Conservation (phyloP, 1,284 basidiomycete species). For the Malassezia japonica region DNA sequence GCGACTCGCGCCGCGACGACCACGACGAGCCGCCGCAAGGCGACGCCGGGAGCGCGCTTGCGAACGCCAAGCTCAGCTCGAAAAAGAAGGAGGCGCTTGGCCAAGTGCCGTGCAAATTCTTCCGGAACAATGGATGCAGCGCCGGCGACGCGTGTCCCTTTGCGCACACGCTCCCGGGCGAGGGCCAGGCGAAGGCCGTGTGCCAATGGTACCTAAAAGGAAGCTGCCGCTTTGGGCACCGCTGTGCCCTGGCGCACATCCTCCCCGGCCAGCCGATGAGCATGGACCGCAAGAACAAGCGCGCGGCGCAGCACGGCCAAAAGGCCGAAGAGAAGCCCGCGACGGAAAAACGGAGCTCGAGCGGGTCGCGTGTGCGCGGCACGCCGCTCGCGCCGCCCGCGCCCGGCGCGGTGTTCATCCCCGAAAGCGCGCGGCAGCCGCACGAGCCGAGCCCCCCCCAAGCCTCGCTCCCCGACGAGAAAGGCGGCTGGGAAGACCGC, state of each 20-base stretch:
- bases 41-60: slow-evolving; percentile 34
- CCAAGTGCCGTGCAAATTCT: slow-evolving; percentile 98
- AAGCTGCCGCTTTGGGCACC: slow-evolving; percentile 96
- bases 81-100: slow-evolving; percentile 63
- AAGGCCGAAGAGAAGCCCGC: not conserved
- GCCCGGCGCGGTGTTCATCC: not conserved
- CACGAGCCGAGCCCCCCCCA: not conserved
- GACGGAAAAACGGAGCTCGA: not conserved
- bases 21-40: slow-evolving; percentile 16
- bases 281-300: slow-evolving; percentile 98
- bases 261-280: slow-evolving; percentile 71
- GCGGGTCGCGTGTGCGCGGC: not conserved
- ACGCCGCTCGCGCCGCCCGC: not conserved
- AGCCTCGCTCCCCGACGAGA: not conserved
- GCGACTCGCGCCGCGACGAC: slow-evolving; percentile 18
- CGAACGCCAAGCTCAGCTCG: slow-evolving; percentile 42
- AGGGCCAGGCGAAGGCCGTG: slow-evolving; percentile 60
- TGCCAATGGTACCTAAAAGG: slow-evolving; percentile 82
- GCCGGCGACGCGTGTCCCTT: slow-evolving; percentile 92
- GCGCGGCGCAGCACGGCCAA: slow-evolving; percentile 64
- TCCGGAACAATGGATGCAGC: slow-evolving; percentile 62
- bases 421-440: not conserved
- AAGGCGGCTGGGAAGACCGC: not conserved
- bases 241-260: slow-evolving; percentile 73
- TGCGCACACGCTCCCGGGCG: slow-evolving; percentile 59